Evolutionary conservation across 257 asterid species (phyloP), one percentile per base, ranked within the genome.

Genomic region (Scutellaria barbata): DNA sequence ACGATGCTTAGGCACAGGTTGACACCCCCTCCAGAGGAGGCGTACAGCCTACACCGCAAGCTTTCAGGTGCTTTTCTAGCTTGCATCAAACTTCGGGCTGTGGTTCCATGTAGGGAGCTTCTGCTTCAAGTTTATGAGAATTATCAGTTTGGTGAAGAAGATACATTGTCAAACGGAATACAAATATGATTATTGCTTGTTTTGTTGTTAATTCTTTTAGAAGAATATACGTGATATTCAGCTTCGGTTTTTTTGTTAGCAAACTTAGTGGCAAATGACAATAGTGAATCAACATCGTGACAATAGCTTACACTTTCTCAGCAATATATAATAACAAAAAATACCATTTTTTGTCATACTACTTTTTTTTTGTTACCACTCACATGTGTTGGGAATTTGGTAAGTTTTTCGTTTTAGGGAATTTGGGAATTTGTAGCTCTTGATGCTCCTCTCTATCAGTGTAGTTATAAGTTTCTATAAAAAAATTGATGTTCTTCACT

Each of bases 1-100:
- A 86, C 96, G 0, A 94, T 94, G 98, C 76, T 94, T 69, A 86
- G 95, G 84, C 97, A 94, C 83, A 82, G 98, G 81, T 80, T 87
- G 76, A 91, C 96, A 17, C 95, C 98, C 40, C 98, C 98, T 18
- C 97, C 98, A 1, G 95, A 94, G 72, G 98, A 91, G 78, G 97
- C 95, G 5, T 94, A 94, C 85, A 94, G 98, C 82, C 94, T 94
- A 50, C 98, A 94, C 83, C 84, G 98, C 46, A 94, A 94, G 83
- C 96, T 94, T 56, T 93, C 97, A 11, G 98, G 98, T 56, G 90
- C 97, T 55, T 93, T 91, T 84, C 97, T 94, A 71, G 98, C 97
- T 74, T 94, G 98, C 86, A 86, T 94, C 80, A 94, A 94, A 85
- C 95, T 94, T 51, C 82, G 89, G 46, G 96, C 97, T 72, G 90